Evolutionary conservation across 345 rosid species (phyloP).

Genomic region (Linum trigynum): DNA sequence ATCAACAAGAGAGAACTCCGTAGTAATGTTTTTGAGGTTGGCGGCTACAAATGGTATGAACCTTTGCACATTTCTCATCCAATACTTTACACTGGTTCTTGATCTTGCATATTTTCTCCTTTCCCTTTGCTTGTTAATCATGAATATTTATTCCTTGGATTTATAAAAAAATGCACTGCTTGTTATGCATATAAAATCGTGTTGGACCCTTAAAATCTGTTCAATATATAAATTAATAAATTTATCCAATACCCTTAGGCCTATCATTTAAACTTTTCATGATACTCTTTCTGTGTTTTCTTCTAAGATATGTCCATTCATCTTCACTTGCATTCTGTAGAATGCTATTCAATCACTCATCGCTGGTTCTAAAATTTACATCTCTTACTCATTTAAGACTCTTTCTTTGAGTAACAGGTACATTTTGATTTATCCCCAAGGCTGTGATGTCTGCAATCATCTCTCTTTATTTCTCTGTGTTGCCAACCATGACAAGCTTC

Average conservation of each 20-base stretch:
- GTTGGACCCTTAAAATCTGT: neutral
- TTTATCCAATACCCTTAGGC: neutral
- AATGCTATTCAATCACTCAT: no score
- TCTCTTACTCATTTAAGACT: slow-evolving; percentile 4
- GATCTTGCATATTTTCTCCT: neutral
- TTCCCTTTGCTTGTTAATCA: neutral
- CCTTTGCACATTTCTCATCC: slow-evolving; percentile 12
- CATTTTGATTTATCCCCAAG: slow-evolving; percentile 82
- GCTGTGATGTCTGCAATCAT: slow-evolving; percentile 86
- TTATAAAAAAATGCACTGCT: no score
- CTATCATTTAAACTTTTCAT: neutral
- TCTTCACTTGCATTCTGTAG: no score
- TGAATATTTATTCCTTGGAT: no score
- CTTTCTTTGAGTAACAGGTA: slow-evolving; percentile 46
- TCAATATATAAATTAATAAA: no score
- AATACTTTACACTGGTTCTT: neutral
- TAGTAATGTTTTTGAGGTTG: slow-evolving; percentile 70
- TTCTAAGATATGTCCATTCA: no score
- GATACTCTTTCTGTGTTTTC: neutral
- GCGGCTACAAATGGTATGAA: slow-evolving; percentile 84
- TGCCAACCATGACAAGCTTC: slow-evolving; percentile 85
- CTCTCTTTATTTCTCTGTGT: slow-evolving; percentile 88
- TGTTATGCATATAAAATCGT: neutral
- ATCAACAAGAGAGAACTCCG: slow-evolving; percentile 73
- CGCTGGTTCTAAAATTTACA: no score